Conservation (phyloP, 2,329 filamentous ascomycete species). For the Chaetothyriales sp. region DNA sequence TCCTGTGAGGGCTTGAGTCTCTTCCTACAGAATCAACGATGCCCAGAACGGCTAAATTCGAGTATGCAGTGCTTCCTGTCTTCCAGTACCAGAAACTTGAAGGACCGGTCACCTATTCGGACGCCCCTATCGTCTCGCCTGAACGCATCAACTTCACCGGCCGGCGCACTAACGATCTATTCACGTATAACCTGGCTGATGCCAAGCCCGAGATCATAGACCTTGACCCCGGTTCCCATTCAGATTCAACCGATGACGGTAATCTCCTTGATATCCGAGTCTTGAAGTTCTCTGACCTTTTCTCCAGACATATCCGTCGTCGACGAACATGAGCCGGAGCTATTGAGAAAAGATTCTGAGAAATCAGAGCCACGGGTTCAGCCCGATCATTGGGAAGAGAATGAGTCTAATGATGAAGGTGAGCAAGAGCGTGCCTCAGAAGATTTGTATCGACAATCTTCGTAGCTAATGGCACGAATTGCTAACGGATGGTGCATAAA, state of each 20-base stretch:
- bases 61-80: background rate
- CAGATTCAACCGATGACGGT: background rate
- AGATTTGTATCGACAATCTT: background rate
- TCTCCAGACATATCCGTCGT: background rate
- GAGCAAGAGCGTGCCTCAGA: background rate
- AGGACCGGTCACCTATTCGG: background rate
- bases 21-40: background rate
- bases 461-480: background rate
- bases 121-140: background rate
- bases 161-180: background rate
- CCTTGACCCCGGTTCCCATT: background rate
- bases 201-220: background rate
- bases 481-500: background rate
- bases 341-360: background rate
- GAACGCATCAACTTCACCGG: background rate
- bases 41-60: background rate
- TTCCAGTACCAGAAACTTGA: conserved; percentile 1
- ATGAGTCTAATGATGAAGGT: background rate
- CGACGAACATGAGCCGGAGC: background rate
- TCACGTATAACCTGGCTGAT: background rate
- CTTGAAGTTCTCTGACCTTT: background rate
- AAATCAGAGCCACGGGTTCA: background rate
- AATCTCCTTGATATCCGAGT: background rate
- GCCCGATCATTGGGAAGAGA: no score
- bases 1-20: no score